Evolutionary conservation across 176 grass and related monocot species (phyloP).

Genomic region (Oryza meridionalis): DNA sequence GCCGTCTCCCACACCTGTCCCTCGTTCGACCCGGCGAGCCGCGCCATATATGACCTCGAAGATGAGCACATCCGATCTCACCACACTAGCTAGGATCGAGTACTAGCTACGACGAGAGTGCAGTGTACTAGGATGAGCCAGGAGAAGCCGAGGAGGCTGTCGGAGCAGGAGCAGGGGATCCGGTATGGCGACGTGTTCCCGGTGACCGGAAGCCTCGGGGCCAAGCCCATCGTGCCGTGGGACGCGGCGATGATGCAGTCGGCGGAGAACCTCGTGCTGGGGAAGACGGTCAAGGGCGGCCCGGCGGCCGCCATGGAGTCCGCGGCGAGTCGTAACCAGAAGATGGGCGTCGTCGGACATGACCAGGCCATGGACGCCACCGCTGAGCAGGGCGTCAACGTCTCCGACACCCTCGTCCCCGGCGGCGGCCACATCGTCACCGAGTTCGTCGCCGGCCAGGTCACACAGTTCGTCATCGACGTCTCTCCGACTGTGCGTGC

Average conservation of each 20-base stretch:
- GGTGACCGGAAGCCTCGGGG: conserved; percentile 50
- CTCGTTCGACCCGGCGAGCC: neutral
- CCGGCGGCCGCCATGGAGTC: conserved; percentile 70
- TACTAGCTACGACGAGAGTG: no score
- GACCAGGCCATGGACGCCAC: conserved; percentile 52
- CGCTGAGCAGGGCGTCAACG: conserved; percentile 48
- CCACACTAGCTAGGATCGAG: no score
- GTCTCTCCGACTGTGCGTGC: no score
- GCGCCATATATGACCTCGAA: neutral
- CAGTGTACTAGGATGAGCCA: conserved; percentile 57
- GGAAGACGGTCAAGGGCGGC: conserved; percentile 52
- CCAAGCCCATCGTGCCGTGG: conserved; percentile 53
- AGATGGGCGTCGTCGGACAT: conserved; percentile 54
- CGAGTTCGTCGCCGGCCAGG: conserved; percentile 78
- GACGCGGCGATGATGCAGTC: conserved; percentile 84
- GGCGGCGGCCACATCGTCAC: conserved; percentile 55
- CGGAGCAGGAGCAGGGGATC: conserved; percentile 27
- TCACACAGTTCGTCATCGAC: neutral
- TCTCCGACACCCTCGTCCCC: conserved; percentile 55
- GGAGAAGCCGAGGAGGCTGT: conserved; percentile 53
- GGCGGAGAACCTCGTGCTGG: conserved; percentile 52
- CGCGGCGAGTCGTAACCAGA: conserved; percentile 59
- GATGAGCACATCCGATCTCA: no score
- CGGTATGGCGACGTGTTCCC: conserved; percentile 71
- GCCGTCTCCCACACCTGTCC: neutral